Conservation (phyloP, 331 rosid species). For the Rhamnella rubrinervis region DNA sequence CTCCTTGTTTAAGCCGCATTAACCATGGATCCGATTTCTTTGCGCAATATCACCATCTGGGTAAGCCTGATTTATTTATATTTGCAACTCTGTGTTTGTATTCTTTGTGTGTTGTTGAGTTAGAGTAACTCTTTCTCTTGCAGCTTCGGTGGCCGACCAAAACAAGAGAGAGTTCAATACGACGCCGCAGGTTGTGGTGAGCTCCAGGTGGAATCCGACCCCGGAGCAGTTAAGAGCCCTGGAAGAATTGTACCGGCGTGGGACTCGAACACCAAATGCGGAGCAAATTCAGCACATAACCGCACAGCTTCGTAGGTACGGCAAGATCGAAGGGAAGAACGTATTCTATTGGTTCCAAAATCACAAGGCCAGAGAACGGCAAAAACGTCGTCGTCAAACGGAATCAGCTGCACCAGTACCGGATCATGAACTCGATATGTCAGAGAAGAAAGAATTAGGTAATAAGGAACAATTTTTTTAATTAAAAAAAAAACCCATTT, state of each 20-base stretch:
- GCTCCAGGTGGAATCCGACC: conserved; percentile 97
- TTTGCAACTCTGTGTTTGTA: too few species aligned
- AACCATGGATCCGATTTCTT: conserved; percentile 49
- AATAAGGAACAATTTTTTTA: background rate
- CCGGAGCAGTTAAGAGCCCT: conserved; percentile 87
- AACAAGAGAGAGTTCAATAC: conserved; percentile 54
- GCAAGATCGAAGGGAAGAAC: conserved; percentile 94
- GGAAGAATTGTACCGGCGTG: conserved; percentile 80
- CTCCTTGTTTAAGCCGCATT: conserved; percentile 41
- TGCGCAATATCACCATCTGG: conserved; percentile 72
- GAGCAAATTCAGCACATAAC: conserved; percentile 89
- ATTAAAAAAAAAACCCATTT: too few species aligned
- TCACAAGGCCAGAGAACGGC: conserved; percentile 93
- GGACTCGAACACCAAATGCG: conserved; percentile 89
- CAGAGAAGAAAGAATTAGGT: conserved; percentile 64
- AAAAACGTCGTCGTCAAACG: conserved; percentile 95
- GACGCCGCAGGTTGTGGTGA: conserved; percentile 64
- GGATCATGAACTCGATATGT: conserved; percentile 27
- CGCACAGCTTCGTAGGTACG: conserved; percentile 71
- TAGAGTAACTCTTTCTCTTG: background rate
- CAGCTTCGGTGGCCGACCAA: conserved; percentile 47
- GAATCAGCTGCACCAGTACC: conserved; percentile 48
- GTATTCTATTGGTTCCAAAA: conserved; percentile 99
- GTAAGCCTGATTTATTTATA: conserved; percentile 14
- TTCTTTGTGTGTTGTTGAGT: background rate